Conservation (phyloP, 2,329 filamentous ascomycete species). For the Lachnellula arida region DNA sequence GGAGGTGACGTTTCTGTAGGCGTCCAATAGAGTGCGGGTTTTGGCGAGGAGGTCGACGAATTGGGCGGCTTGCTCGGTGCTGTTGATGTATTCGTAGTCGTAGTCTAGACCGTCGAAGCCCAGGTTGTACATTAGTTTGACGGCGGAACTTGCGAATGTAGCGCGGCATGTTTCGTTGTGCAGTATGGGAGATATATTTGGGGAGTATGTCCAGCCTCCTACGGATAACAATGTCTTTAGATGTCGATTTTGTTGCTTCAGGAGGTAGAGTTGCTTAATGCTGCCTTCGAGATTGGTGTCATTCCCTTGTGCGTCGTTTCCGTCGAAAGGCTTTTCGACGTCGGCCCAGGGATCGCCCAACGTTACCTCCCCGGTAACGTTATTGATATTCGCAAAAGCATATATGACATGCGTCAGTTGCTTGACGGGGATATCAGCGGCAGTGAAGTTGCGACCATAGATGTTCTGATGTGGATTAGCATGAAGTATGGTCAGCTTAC, state of each 20-base stretch:
- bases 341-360: constrained; percentile 68
- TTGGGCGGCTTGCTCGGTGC: constrained; percentile 25
- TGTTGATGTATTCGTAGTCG: constrained; percentile 25
- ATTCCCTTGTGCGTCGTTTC: constrained; percentile 56
- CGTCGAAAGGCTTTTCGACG: no score
- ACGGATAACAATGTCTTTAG: constrained; percentile 76
- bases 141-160: constrained; percentile 65
- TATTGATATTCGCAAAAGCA: constrained; percentile 72
- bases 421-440: constrained; percentile 62
- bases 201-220: no score
- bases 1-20: constrained; percentile 37
- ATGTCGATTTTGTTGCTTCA: constrained; percentile 76
- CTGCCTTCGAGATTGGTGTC: constrained; percentile 75
- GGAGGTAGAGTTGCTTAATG: constrained; percentile 70
- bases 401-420: constrained; percentile 75
- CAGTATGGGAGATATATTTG: no score
- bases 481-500: not conserved
- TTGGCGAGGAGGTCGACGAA: constrained; percentile 31
- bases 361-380: constrained; percentile 59
- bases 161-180: constrained; percentile 56
- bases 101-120: constrained; percentile 52
- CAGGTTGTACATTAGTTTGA: constrained; percentile 66
- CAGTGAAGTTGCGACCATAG: constrained; percentile 68
- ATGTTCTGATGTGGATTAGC: constrained; percentile 46
- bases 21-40: constrained; percentile 40